Base-by-base conservation (phyloP, 2,329 filamentous ascomycete genomes). In the Monilinia polystroma region DNA sequence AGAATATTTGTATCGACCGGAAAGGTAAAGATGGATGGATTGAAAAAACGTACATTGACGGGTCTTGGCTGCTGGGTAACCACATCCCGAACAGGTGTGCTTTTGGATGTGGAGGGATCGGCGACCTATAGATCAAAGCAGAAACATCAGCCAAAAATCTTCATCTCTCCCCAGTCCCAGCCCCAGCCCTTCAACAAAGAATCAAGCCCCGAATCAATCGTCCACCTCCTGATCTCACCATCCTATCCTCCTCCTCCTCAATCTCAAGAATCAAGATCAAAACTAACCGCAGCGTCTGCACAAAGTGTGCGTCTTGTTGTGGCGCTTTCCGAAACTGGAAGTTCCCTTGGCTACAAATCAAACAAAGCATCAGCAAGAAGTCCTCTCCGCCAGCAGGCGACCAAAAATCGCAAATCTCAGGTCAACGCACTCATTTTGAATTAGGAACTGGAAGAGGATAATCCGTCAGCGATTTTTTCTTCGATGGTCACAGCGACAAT, bases 51-150 rank as follows among this genome's bases (percentile, higher is more conserved):
- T 97, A 98, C 94, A 99, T 89, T 97, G 96, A 82, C 95, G 90
- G 83, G 87, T 93, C 89, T 96, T 97, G 82, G 95, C 95, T 80
- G 93, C 85, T 80, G 95, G 95, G 85, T 97, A 99, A 81, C 93
- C 95, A 87, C 95, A 99, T 74, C 85, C 85, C 77, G 94, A 82
- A 87, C 95, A 99, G 80, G 93, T 96, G 84, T 97, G 90, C 91
- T 99, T 99, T 87, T 99, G 95, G 85, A 98, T 89, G 90, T 99
- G 95, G 83, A 97, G 90, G 79, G 95, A 97, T 81, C 95, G 93
- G 81, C 91, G 90, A 84, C 94, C 93, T 96, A 77, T 52, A 43
- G 59, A 35, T 18, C 57, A 7, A 47, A 53, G 26, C 63, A 58
- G 26, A 47, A n/a, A 68, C 59, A 70, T 76, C 72, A 76, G 75